These are phyloP conservation scores for Populus tomentosa DNA, from an alignment of 441 rosid genomes.

Conservation along the genomic window DNA sequence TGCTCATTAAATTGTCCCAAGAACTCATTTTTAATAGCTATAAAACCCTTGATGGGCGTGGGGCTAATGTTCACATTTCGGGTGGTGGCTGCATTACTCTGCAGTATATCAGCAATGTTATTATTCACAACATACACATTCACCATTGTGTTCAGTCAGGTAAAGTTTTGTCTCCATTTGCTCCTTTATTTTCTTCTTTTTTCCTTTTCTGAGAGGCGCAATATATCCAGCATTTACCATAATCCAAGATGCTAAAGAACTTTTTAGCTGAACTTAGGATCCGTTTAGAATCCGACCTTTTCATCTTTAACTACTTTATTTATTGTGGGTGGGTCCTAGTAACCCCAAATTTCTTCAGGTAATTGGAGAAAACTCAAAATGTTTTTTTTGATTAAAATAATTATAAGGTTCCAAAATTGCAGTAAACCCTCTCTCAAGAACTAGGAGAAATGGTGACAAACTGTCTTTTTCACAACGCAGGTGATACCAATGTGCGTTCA, in stretches of 20 bases:
- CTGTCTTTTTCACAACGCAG: slow-evolving; percentile 19
- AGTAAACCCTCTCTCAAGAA: background rate
- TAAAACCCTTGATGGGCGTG: slow-evolving; percentile 90
- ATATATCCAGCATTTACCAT: background rate
- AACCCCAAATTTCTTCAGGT: background rate
- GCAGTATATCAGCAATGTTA: slow-evolving; percentile 76
- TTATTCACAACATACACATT: slow-evolving; percentile 80
- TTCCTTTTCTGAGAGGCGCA: background rate
- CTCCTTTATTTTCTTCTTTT: no score
- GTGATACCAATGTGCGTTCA: slow-evolving; percentile 72
- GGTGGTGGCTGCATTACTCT: slow-evolving; percentile 96
- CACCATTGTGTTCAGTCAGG: slow-evolving; percentile 84
- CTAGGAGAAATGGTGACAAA: background rate
- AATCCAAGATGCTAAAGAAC: background rate
- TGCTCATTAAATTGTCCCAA: slow-evolving; percentile 70
- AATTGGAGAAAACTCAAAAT: background rate
- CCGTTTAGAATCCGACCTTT: background rate
- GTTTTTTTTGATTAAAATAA: no score
- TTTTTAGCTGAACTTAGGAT: background rate
- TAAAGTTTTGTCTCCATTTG: slow-evolving; percentile 7
- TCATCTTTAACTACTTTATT: background rate
- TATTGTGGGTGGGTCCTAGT: background rate
- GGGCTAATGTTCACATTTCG: slow-evolving; percentile 77
- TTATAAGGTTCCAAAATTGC: no score
- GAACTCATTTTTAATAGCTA: slow-evolving; percentile 88